phyloP scores from a whole-genome alignment of 306 rosid genomes.

The Casuarina equisetifolia region DNA sequence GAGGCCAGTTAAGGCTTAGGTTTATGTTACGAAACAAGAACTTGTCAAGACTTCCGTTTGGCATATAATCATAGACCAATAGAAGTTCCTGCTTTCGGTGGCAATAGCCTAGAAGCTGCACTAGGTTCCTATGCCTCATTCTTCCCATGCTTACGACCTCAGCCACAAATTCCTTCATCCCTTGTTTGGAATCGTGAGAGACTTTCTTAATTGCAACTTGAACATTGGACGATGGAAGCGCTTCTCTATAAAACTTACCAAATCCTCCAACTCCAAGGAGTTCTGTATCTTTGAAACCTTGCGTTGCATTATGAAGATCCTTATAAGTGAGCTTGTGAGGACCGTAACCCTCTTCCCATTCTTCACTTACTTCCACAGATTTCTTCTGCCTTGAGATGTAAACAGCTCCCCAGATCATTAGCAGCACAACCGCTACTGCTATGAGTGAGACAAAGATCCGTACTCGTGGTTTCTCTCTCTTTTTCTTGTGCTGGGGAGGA shows the following conservation, averaged over 20 bases:
- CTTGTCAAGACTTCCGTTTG: conserved; percentile 42
- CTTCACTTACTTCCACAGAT: conserved; percentile 33
- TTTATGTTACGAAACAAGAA: conserved; percentile 14
- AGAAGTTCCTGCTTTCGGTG: too few relatives aligned
- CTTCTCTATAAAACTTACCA: conserved; percentile 41
- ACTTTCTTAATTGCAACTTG: background rate
- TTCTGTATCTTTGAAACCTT: conserved; percentile 35
- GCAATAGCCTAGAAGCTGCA: too few relatives aligned
- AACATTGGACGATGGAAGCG: conserved; percentile 10
- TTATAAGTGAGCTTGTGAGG: conserved; percentile 36
- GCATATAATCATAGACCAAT: conserved; percentile 13
- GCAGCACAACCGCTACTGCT: background rate
- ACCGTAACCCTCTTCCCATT: conserved; percentile 41
- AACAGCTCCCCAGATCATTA: background rate
- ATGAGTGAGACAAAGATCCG: background rate
- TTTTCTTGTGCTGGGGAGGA: background rate
- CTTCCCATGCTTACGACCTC: too few relatives aligned
- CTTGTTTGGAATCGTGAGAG: too few relatives aligned
- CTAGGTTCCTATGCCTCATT: too few relatives aligned
- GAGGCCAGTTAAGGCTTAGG: conserved; percentile 27
- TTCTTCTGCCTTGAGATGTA: conserved; percentile 15
- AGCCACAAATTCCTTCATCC: too few relatives aligned
- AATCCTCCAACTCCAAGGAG: conserved; percentile 45
- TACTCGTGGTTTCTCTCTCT: background rate
- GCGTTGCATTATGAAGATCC: conserved; percentile 28